phyloP scores from a whole-genome alignment of 2,329 filamentous ascomycete species.

The Saccharata proteae region DNA sequence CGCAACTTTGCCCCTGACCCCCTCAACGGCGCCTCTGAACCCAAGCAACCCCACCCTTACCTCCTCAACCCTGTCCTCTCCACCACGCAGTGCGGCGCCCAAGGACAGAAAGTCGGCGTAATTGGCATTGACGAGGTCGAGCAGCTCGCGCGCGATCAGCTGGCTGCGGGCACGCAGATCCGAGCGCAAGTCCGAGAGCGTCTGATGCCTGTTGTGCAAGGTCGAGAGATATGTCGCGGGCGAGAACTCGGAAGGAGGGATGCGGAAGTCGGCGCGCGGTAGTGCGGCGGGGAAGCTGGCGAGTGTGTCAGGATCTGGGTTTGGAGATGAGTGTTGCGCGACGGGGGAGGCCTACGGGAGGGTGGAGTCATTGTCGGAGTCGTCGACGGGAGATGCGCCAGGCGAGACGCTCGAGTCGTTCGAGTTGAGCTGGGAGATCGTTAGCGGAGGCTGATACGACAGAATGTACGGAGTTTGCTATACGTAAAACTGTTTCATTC shows the following conservation, averaged over 20 bases:
- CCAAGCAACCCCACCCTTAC: conserved; percentile 77
- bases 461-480: too few species aligned
- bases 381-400: background rate
- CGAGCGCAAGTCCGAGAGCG: conserved; percentile 79
- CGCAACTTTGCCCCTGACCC: conserved; percentile 54
- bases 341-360: too few species aligned
- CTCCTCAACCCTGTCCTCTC: conserved; percentile 84
- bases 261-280: conserved; percentile 69
- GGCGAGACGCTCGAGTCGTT: background rate
- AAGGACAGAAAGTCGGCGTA: conserved; percentile 84
- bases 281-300: conserved; percentile 86
- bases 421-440: too few species aligned
- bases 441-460: too few species aligned
- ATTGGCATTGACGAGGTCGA: conserved; percentile 91
- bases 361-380: conserved; percentile 1
- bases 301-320: too few species aligned
- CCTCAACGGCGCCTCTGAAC: conserved; percentile 71
- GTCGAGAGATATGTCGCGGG: conserved; percentile 73
- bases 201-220: conserved; percentile 80
- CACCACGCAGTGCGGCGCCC: conserved; percentile 69
- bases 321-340: too few species aligned
- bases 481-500: too few species aligned
- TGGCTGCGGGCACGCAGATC: conserved; percentile 75
- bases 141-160: conserved; percentile 69
- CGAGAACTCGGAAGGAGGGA: conserved; percentile 52